phyloP scores from a whole-genome alignment of 163 green algal species.

The Coccomyxa subellipsoidea region DNA sequence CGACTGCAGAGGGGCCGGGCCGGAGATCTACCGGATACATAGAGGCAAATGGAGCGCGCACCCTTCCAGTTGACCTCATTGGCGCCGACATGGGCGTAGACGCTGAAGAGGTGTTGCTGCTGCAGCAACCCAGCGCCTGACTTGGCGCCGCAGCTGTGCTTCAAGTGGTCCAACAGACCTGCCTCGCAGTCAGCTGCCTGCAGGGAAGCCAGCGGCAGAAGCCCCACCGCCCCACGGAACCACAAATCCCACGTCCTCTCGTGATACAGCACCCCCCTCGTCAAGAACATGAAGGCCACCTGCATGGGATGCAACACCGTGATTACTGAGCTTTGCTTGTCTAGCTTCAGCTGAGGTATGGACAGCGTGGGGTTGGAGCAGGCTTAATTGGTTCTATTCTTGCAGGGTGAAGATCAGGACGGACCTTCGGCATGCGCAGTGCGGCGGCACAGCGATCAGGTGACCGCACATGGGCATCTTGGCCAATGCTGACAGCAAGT shows the following conservation, averaged over 20 bases:
- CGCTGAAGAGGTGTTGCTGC: conserved; percentile 38
- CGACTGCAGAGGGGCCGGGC: too few relatives aligned
- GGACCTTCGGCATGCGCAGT: background rate
- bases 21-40: too few relatives aligned
- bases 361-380: too few relatives aligned
- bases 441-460: background rate
- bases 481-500: background rate
- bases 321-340: too few relatives aligned
- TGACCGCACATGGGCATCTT: background rate
- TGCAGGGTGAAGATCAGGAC: background rate
- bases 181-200: conserved; percentile 4
- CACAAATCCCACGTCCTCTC: conserved; percentile 27
- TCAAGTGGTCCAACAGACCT: background rate
- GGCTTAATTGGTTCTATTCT: too few relatives aligned
- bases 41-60: too few relatives aligned
- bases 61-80: background rate
- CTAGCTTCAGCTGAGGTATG: too few relatives aligned
- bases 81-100: conserved; percentile 32
- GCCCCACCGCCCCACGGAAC: conserved; percentile 14
- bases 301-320: too few relatives aligned
- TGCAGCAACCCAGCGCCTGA: background rate
- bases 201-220: background rate
- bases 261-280: conserved; percentile 21
- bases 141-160: background rate
- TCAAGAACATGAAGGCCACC: conserved; percentile 45